Conservation (phyloP, 192 early-diverging fungal genomes). For the Coemansia sp. region DNA sequence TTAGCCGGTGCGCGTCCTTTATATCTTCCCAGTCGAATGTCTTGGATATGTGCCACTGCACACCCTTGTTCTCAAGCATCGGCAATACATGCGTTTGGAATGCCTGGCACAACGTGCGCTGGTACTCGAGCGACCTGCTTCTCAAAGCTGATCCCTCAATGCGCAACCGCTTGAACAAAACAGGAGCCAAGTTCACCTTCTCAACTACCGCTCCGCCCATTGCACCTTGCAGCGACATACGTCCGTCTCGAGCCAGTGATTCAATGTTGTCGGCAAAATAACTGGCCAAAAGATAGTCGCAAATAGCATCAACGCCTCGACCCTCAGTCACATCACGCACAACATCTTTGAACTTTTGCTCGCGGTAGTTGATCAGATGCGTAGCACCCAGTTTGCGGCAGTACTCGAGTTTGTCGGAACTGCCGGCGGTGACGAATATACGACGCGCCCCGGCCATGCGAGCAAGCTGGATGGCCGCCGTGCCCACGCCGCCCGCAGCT, state of each 20-base stretch:
- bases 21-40: constrained; percentile 70
- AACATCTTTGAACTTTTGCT: constrained; percentile 59
- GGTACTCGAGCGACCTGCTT: constrained; percentile 64
- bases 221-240: constrained; percentile 71
- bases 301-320: constrained; percentile 69
- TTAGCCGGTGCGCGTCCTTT: constrained; percentile 60
- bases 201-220: constrained; percentile 56
- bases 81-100: constrained; percentile 59
- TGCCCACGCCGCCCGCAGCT: constrained; percentile 73
- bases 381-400: constrained; percentile 70
- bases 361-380: constrained; percentile 75
- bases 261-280: constrained; percentile 57
- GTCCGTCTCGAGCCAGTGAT: constrained; percentile 66
- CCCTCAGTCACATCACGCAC: constrained; percentile 58
- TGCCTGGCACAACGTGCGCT: constrained; percentile 53
- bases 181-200: constrained; percentile 26
- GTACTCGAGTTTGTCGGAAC: constrained; percentile 64
- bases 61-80: constrained; percentile 45
- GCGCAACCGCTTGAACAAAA: constrained; percentile 66
- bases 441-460: constrained; percentile 57
- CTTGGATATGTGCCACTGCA: constrained; percentile 59
- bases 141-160: constrained; percentile 73
- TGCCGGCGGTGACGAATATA: constrained; percentile 72
- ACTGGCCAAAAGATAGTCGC: constrained; percentile 71
- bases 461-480: constrained; percentile 79